Percentiles rank a stretch among this genome's conserved stretches.
phyloP scores from a whole-genome alignment of 441 rosid genomes.

The Mallotus japonicus region DNA sequence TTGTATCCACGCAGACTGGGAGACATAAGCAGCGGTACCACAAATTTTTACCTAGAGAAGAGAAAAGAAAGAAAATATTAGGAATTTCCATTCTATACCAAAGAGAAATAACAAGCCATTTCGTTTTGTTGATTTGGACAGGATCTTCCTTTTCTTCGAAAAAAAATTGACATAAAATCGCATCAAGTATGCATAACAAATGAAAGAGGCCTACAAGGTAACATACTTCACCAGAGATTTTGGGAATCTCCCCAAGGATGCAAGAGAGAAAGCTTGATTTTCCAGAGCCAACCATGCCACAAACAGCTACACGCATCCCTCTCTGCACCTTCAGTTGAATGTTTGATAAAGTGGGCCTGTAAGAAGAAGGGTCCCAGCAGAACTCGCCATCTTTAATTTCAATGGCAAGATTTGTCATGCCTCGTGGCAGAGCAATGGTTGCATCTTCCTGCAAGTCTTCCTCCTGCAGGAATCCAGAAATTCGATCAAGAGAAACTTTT shows the following conservation, averaged over 20 bases:
- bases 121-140: too few species aligned
- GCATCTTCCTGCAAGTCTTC: conserved; percentile 98
- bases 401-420: conserved; percentile 60
- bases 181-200: conserved; percentile 6
- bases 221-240: conserved; percentile 96
- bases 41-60: conserved; percentile 73
- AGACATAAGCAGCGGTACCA: conserved; percentile 94
- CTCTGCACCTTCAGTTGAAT: conserved; percentile 78
- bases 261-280: conserved; percentile 98
- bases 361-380: conserved; percentile 73
- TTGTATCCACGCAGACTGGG: conserved; percentile 99
- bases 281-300: conserved; percentile 97
- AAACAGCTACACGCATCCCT: conserved; percentile 99
- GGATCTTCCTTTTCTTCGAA: too few species aligned
- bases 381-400: conserved; percentile 83
- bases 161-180: background rate
- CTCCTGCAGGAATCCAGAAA: conserved; percentile 93
- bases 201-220: conserved; percentile 22
- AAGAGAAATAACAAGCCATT: conserved; percentile 1
- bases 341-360: conserved; percentile 69
- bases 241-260: conserved; percentile 97
- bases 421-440: conserved; percentile 68
- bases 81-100: conserved; percentile 14
- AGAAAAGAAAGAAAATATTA: background rate
- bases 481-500: conserved; percentile 96